phyloP scores from a whole-genome alignment of 805 yeast genomes.

The Diddensiella transvaalensis region DNA sequence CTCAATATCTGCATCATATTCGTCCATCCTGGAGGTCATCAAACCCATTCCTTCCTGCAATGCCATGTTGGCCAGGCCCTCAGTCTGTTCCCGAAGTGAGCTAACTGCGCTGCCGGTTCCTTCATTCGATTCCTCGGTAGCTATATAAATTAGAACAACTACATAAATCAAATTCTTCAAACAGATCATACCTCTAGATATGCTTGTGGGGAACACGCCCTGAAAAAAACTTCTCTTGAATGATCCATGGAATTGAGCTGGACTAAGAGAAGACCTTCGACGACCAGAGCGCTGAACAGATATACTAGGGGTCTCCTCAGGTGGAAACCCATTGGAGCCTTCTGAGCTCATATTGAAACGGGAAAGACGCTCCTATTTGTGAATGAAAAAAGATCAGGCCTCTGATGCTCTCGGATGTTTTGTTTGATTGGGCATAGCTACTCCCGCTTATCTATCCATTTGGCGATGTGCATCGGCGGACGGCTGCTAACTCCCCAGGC shows the following conservation, averaged over 20 bases:
- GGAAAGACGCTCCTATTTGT: too few relatives aligned
- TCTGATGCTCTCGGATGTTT: too few relatives aligned
- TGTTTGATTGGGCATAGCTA: too few relatives aligned
- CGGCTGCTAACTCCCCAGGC: too few relatives aligned
- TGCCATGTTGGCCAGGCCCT: slow-evolving; percentile 23
- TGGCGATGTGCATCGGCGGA: too few relatives aligned
- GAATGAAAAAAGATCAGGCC: too few relatives aligned
- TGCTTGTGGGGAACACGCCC: background rate
- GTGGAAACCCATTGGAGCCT: background rate
- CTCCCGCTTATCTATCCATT: too few relatives aligned
- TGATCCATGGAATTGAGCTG: slow-evolving; percentile 1
- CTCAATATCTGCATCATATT: background rate
- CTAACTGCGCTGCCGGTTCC: slow-evolving; percentile 6
- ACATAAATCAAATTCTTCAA: too few relatives aligned
- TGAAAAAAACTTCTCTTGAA: background rate
- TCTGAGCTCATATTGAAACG: background rate
- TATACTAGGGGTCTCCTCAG: too few relatives aligned
- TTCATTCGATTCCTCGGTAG: background rate
- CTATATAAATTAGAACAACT: too few relatives aligned
- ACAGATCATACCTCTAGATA: background rate
- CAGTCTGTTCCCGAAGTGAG: slow-evolving; percentile 22
- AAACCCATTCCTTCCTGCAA: slow-evolving; percentile 20
- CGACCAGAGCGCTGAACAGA: background rate
- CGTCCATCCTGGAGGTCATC: background rate
- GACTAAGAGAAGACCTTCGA: background rate